Evolutionary conservation across 768 basidiomycete genomes (phyloP), one percentile per base, ranked within the genome.

Genomic region (Ephemerocybe angulata): DNA sequence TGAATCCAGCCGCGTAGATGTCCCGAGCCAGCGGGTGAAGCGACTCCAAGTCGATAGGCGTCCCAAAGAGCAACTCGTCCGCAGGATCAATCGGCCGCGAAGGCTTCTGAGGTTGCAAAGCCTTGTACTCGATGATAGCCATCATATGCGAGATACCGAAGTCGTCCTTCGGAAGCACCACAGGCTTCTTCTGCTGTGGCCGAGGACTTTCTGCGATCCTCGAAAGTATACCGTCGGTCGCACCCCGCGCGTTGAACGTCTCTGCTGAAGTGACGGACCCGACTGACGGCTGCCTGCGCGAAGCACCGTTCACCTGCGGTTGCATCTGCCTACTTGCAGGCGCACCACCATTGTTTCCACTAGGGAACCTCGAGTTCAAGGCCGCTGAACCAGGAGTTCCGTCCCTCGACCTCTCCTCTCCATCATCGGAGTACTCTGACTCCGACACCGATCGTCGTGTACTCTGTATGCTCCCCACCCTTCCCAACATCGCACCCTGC

Each of bases 121-220:
- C 84, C 30, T 78, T 77, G 33, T 80, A 78, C 67, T 93, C 87
- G 53, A 97, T 93, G 40, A 95, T 77, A 24, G 90, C 87, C 80
- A 97, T 80, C 90, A 97, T 93, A 50, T 85, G 79, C 7, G 82
- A 72, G 24, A 96, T 74, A 1, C 94, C 94, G 70, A 95, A 95
- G 67, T 95, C 92, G 64, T 95, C 85, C 57, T 78, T 80, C n/a
- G 82, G n/a, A n/a, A n/a, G 82, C 46, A 87, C 69, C 40, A 81
- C 66, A 30, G 78, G 74, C 42, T 70, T 79, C 58, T 75, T 82
- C 47, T 70, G 70, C 38, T 72, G 71, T 1, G 72, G 65, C 54
- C 72, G 78, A 12, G 71, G 66, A 3, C 70, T 68, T 27, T 52
- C 38, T 12, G 50, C 29, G 5, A 37, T 57, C 19, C 40, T 51